Conservation (phyloP, 257 asterid genomes). For the Osmanthus fragrans region DNA sequence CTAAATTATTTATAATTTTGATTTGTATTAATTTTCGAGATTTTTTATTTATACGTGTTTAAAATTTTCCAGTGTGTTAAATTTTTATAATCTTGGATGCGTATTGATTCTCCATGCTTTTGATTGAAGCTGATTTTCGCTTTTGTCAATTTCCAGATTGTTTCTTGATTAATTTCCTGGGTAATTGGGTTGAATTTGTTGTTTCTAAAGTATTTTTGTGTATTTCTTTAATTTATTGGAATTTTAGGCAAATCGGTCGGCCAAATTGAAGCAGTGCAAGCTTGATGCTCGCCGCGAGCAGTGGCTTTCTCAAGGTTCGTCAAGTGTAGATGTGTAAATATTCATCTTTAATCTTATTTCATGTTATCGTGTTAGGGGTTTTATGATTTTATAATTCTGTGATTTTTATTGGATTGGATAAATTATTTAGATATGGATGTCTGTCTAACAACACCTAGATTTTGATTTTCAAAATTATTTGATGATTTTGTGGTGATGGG, state of each 20-base stretch:
- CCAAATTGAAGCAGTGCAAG: slow-evolving; percentile 94
- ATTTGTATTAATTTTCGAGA: background rate
- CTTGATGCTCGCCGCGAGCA: slow-evolving; percentile 95
- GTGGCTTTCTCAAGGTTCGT: slow-evolving; percentile 95
- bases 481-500: slow-evolving; percentile 21
- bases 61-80: background rate
- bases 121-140: background rate
- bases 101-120: background rate
- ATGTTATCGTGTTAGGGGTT: background rate
- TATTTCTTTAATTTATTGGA: background rate
- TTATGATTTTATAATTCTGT: background rate
- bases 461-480: background rate
- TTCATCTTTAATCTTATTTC: background rate
- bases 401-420: background rate
- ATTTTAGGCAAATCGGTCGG: slow-evolving; percentile 74
- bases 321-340: background rate
- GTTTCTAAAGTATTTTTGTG: background rate
- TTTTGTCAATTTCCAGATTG: background rate
- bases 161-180: background rate
- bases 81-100: background rate
- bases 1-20: background rate
- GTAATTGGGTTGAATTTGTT: background rate
- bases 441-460: background rate
- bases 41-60: background rate
- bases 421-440: background rate